phyloP scores from a whole-genome alignment of 768 basidiomycete genomes.

The Omphalotus guepiniiformis region DNA sequence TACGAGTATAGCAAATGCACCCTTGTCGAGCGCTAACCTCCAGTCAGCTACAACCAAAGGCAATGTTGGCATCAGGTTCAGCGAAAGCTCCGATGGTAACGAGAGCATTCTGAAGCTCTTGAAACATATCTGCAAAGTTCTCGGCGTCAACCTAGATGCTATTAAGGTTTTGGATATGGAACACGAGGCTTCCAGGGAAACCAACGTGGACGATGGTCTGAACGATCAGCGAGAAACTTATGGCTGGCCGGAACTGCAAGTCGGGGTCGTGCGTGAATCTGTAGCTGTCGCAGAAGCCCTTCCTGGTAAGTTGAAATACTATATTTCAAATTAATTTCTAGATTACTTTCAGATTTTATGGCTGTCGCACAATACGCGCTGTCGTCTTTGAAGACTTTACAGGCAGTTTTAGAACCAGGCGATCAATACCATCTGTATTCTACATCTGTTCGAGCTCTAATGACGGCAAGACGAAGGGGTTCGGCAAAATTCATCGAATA shows the following conservation, averaged over 20 bases:
- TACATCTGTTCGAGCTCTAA: constrained; percentile 67
- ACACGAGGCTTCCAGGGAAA: constrained; percentile 16
- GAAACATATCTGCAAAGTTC: constrained; percentile 67
- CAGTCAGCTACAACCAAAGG: constrained; percentile 37
- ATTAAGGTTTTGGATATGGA: constrained; percentile 45
- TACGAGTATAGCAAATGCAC: too few species aligned
- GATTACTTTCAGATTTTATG: constrained; percentile 58
- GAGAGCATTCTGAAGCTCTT: constrained; percentile 73
- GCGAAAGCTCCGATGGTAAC: constrained; percentile 77
- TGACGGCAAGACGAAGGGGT: constrained; percentile 74
- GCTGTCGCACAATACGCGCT: constrained; percentile 86
- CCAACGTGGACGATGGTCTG: constrained; percentile 38
- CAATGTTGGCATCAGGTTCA: constrained; percentile 64
- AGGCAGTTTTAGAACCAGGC: constrained; percentile 58
- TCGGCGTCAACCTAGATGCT: constrained; percentile 79
- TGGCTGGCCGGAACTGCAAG: constrained; percentile 95
- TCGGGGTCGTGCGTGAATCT: constrained; percentile 90
- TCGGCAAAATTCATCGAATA: constrained; percentile 69
- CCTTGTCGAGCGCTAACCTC: constrained; percentile 35
- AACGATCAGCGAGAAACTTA: constrained; percentile 48
- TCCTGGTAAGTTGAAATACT: constrained; percentile 60
- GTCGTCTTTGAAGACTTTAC: constrained; percentile 76
- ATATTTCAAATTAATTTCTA: constrained; percentile 3
- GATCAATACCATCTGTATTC: constrained; percentile 82
- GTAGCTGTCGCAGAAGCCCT: constrained; percentile 88